Evolutionary conservation across 2,329 filamentous ascomycete species (phyloP).

Genomic region (Botrytis tulipae): DNA sequence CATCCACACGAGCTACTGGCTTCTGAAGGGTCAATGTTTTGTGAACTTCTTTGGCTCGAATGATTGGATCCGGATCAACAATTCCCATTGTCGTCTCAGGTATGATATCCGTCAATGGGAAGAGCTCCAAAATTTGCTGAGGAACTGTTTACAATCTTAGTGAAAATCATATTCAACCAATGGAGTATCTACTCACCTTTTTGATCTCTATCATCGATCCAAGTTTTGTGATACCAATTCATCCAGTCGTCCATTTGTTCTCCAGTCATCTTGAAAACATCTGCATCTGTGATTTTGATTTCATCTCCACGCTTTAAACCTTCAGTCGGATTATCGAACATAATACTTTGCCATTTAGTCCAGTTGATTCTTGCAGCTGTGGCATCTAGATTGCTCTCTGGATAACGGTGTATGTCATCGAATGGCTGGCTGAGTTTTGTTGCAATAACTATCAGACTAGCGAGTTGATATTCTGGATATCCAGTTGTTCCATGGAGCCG

Average conservation of each 20-base stretch:
- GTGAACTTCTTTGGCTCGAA: conserved; percentile 33
- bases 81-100: conserved; percentile 29
- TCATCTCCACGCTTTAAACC: conserved; percentile 46
- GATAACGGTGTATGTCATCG: conserved; percentile 54
- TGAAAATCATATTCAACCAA: neutral
- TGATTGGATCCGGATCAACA: conserved; percentile 27
- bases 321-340: conserved; percentile 38
- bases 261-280: conserved; percentile 61
- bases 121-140: conserved; percentile 39
- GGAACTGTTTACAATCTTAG: conserved; percentile 32
- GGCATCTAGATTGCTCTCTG: conserved; percentile 52
- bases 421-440: conserved; percentile 80
- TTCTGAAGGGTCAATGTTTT: conserved; percentile 32
- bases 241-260: conserved; percentile 71
- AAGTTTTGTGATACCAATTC: conserved; percentile 73
- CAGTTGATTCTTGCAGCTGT: conserved; percentile 67
- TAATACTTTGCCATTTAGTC: conserved; percentile 62
- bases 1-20: conserved; percentile 29
- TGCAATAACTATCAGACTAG: conserved; percentile 69
- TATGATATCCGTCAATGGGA: conserved; percentile 36
- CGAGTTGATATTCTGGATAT: conserved; percentile 73
- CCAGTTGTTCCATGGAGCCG: conserved; percentile 49
- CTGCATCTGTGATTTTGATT: conserved; percentile 55
- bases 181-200: conserved; percentile 38
- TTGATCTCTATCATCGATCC: conserved; percentile 48